A percentile compares a stretch with the other conserved stretches of the same genome.
phyloP scores from a whole-genome alignment of 2,329 filamentous ascomycete species.

The Exophiala xenobiotica region DNA sequence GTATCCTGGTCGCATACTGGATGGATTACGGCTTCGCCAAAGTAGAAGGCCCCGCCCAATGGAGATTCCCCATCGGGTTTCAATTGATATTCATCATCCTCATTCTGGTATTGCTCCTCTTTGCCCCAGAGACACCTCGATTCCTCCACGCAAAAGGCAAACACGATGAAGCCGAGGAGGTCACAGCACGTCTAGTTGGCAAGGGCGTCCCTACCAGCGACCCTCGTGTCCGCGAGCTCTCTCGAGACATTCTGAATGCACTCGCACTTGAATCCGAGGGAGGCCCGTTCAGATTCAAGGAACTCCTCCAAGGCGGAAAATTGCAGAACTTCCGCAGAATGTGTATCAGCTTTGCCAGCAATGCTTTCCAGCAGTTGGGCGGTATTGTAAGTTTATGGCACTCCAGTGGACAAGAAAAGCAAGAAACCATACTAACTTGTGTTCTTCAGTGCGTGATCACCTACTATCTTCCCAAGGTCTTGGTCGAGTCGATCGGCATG shows the following conservation, averaged over 20 bases:
- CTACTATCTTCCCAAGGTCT: neutral
- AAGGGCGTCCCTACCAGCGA: neutral
- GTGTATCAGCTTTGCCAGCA: neutral
- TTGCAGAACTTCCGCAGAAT: neutral
- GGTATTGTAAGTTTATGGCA: neutral
- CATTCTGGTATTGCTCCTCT: slow-evolving; percentile 48
- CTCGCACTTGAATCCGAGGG: slow-evolving; percentile 34
- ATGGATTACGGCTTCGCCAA: slow-evolving; percentile 53
- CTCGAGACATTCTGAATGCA: neutral
- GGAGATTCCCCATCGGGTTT: slow-evolving; percentile 55
- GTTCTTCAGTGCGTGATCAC: neutral
- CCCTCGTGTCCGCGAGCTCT: neutral
- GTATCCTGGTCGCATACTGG: slow-evolving; percentile 39
- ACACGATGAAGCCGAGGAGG: slow-evolving; percentile 48
- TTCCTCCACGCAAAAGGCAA: slow-evolving; percentile 55
- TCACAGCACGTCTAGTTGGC: neutral
- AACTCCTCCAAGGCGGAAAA: neutral
- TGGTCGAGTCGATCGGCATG: neutral
- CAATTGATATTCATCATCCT: slow-evolving; percentile 57
- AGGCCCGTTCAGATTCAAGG: slow-evolving; percentile 55
- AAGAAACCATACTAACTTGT: neutral
- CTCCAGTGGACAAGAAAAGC: neutral
- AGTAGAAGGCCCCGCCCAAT: slow-evolving; percentile 45
- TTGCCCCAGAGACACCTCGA: slow-evolving; percentile 47
- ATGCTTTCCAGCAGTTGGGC: neutral